Base-by-base conservation (phyloP, 192 early-diverging fungal genomes). In the Fimicolochytrium jonesii region DNA sequence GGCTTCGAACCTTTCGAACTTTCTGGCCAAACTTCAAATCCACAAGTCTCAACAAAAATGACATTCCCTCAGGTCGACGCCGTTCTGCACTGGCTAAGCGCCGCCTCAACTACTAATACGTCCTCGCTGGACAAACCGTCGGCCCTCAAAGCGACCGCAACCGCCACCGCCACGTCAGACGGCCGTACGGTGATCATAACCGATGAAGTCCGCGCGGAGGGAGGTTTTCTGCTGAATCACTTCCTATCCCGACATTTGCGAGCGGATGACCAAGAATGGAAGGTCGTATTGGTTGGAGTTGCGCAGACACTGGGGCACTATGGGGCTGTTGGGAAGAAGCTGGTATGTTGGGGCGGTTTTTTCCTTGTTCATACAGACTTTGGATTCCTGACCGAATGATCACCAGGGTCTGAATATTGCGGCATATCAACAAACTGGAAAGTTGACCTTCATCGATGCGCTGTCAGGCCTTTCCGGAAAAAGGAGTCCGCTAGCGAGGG, bases 121-220 rank as follows among this genome's bases (percentile, higher is more conserved):
- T 9, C 51, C 20, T 5, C 39, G 20, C 18, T 10, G 3, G 9
- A 6, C 22, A 6, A 25, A 5, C 44, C n/a, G 9, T 53, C 28
- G 10, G 59, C 33, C 4, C 22, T 53, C 43, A 45, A 31, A 6
- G 25, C 43, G 17, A 31, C 59, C 5, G 32, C 59, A 29, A 4
- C 4, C 23, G 43, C 15, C 9, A 15, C 51, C 47, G 47, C 7
- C n/a, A n/a, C n/a, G 29, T 61, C 59, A 2, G 53, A 33, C 18
- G 7, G 54, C 36, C 57, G 33, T 31, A 11, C 52, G 22, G 61
- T 63, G 2, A 23, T 69, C 20, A 45, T 69, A 9, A 69, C 67
- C 37, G 67, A 69, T 46, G 61, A 63, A 31, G 35, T 63, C 59
- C 30, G 45, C 9, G 54, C 59, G 25, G 67, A 69, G n/a, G 67